Evolutionary conservation across 2,329 filamentous ascomycete genomes (phyloP).

Genomic region (Aphanocladium album): DNA sequence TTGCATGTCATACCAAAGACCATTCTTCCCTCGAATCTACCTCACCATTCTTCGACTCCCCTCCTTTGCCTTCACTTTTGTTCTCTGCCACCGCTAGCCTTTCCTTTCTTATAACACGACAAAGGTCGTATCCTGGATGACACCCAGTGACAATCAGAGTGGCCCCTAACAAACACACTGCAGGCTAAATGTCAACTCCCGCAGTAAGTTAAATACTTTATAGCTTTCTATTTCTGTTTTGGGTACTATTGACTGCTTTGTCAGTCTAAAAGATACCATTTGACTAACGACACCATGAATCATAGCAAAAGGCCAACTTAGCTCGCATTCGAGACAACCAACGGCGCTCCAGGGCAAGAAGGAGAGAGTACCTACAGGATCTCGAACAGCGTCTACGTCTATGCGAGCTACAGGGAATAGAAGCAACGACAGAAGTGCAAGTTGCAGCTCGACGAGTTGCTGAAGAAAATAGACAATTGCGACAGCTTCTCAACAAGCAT

Average conservation of each 20-base stretch:
- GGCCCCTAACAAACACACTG: conserved; percentile 9
- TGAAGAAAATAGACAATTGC: conserved; percentile 63
- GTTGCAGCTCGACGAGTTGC: conserved; percentile 62
- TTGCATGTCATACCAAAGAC: neutral
- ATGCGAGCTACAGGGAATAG: conserved; percentile 61
- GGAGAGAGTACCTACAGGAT: conserved; percentile 67
- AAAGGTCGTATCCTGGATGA: neutral
- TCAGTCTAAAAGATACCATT: neutral
- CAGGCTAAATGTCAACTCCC: conserved; percentile 28
- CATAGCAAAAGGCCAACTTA: conserved; percentile 35
- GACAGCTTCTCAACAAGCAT: conserved; percentile 51
- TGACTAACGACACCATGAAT: neutral
- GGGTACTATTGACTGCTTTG: neutral
- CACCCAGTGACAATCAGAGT: neutral
- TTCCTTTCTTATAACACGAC: neutral
- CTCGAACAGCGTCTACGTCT: conserved; percentile 56
- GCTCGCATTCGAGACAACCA: conserved; percentile 71
- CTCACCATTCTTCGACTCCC: neutral
- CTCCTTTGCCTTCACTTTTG: no score
- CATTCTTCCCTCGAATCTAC: neutral
- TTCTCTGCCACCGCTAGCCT: neutral
- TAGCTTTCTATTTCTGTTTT: neutral
- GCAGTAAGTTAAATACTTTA: conserved; percentile 22
- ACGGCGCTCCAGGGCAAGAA: conserved; percentile 65
- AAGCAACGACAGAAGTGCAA: conserved; percentile 68